These are phyloP conservation scores for Aspergillus chevalieri DNA, from an alignment of 2,329 filamentous ascomycete species.

Conservation along the genomic window DNA sequence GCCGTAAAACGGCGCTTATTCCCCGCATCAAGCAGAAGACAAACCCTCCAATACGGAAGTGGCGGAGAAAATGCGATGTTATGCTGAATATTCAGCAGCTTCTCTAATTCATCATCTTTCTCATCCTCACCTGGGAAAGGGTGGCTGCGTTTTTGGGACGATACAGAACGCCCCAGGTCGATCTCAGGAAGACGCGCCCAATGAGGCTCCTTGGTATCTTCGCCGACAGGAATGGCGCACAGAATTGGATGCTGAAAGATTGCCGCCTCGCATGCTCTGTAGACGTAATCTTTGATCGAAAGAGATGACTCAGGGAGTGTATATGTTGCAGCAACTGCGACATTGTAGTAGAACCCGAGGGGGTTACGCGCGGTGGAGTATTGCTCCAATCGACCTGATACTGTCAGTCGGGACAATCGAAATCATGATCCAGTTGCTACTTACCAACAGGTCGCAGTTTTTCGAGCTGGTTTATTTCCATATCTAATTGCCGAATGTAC, in stretches of 20 bases:
- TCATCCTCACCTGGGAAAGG: conserved; percentile 12
- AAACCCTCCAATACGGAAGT: conserved; percentile 41
- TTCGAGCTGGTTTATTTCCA: conserved; percentile 45
- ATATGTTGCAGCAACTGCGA: conserved; percentile 37
- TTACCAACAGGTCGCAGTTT: conserved; percentile 25
- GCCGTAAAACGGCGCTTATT: conserved; percentile 33
- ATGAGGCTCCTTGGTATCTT: conserved; percentile 36
- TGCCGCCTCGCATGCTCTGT: conserved; percentile 30
- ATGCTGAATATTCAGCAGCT: conserved; percentile 37
- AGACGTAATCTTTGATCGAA: conserved; percentile 28
- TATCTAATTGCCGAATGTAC: conserved; percentile 16
- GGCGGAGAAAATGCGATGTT: conserved; percentile 31
- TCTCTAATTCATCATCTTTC: conserved; percentile 37
- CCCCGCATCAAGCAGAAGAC: conserved; percentile 28
- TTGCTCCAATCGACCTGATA: conserved; percentile 39
- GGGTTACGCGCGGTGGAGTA: conserved; percentile 41
- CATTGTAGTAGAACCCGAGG: conserved; percentile 41
- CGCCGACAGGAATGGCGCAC: conserved; percentile 37
- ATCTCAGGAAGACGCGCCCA: conserved; percentile 42
- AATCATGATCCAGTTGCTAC: conserved; percentile 6
- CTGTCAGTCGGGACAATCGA: conserved; percentile 8
- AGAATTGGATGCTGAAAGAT: conserved; percentile 39
- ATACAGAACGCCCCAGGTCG: conserved; percentile 34
- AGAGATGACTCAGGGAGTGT: conserved; percentile 20
- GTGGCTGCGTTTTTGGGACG: conserved; percentile 25